phyloP scores from a whole-genome alignment of 805 yeast genomes.

The Myxozyma lipomycoides region DNA sequence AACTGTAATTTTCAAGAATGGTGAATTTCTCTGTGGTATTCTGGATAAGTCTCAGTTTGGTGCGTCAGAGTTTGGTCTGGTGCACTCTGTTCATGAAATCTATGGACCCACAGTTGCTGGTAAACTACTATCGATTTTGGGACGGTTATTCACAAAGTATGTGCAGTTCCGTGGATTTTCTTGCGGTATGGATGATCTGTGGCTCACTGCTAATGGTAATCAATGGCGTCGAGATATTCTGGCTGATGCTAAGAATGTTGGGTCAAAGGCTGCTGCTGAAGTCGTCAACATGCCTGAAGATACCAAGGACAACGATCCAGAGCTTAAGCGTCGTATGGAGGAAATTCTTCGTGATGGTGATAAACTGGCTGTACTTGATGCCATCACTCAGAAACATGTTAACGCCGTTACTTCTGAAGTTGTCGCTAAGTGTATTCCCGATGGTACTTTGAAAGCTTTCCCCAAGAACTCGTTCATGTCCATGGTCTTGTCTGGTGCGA shows the following conservation, averaged over 20 bases:
- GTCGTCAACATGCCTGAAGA: constrained; percentile 72
- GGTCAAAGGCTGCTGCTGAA: constrained; percentile 89
- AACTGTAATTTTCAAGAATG: constrained; percentile 77
- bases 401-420: constrained; percentile 91
- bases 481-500: constrained; percentile 98
- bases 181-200: constrained; percentile 99
- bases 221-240: constrained; percentile 80
- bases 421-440: constrained; percentile 91
- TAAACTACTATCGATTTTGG: constrained; percentile 82
- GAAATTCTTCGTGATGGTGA: constrained; percentile 91
- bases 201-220: constrained; percentile 86
- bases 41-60: constrained; percentile 98
- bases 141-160: constrained; percentile 90
- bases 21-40: constrained; percentile 87
- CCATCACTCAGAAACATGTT: constrained; percentile 89
- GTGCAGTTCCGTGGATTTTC: constrained; percentile 91
- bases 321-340: constrained; percentile 81
- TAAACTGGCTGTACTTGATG: constrained; percentile 90
- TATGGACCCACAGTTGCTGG: constrained; percentile 92
- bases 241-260: constrained; percentile 70
- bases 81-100: constrained; percentile 92
- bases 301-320: constrained; percentile 55
- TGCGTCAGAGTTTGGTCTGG: constrained; percentile 93
- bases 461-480: constrained; percentile 97
- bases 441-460: constrained; percentile 90